Base-by-base conservation (phyloP, 495 filamentous ascomycete genomes). In the Penicillium lividum region DNA sequence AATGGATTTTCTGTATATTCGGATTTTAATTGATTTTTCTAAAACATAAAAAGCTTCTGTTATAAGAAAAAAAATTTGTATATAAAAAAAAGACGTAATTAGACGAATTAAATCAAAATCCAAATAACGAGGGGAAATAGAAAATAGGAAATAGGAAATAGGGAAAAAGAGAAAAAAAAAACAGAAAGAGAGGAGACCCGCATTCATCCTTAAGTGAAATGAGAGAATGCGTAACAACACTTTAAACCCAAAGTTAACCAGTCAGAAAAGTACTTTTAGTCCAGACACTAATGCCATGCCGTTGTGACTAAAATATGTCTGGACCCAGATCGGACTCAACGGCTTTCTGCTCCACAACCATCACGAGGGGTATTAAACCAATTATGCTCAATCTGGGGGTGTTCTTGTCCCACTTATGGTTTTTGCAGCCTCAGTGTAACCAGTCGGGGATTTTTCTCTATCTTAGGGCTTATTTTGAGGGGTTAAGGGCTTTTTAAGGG, bases 181-280 rank as follows among this genome's bases (percentile, higher is more conserved):
- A 51, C n/a, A 25, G 40, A 16, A 29, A 16, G 49, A 18, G 13
- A 36, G 33, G 36, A 47, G 51, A 63, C 64, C 57, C 61, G 63
- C 64, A 62, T 61, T 29, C 64, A 63, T 62, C 67, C 64, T 69
- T 54, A 61, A 66, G 63, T 62, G 64, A 69, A 53, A 63, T 65
- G 63, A 66, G 60, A 46, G 43, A 33, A 53, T 58, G 52, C 59
- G 62, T 56, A 65, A 65, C 55, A 38, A 57, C 59, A 65, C 51
- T 58, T 65, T 59, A 62, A 65, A 59, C 44, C 18, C 54, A 56
- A 33, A 33, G 5, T 33, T 33, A 22, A 22, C 22, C 22, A 22
- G 22, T 22, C 22, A 22, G 22, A 22, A 22, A 22, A 22, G 22
- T 22, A 22, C 22, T 22, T 22, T 22, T 45, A 61, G 66, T 40